These are phyloP conservation scores for Acanthochlamys bracteata DNA, from an alignment of 106 monocot species.

Conservation along the genomic window DNA sequence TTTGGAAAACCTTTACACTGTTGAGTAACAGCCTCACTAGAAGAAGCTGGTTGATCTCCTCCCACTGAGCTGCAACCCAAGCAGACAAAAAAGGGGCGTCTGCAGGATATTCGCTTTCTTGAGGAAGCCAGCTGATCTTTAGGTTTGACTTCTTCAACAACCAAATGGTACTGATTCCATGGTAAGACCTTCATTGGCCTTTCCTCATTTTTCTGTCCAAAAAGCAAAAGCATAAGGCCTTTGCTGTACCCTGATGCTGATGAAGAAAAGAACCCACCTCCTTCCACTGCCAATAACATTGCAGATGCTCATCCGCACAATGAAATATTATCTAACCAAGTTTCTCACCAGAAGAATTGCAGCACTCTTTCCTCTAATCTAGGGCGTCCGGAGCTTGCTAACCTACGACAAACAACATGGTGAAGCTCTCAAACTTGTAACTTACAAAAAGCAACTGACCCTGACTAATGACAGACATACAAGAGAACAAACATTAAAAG, in stretches of 20 bases:
- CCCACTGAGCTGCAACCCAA: conserved; percentile 43
- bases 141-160: conserved; percentile 36
- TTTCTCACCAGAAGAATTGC: no score
- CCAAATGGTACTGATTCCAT: conserved; percentile 80
- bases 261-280: conserved; percentile 95
- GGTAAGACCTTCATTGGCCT: conserved; percentile 61
- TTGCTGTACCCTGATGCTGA: conserved; percentile 87
- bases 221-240: conserved; percentile 66
- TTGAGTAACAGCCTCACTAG: conserved; percentile 17
- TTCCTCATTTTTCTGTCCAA: conserved; percentile 69
- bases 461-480: no score
- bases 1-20: conserved; percentile 20
- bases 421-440: no score
- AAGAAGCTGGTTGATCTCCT: conserved; percentile 24
- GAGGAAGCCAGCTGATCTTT: conserved; percentile 32
- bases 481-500: no score
- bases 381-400: no score
- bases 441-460: no score
- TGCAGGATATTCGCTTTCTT: conserved; percentile 24
- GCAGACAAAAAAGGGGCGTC: conserved; percentile 60
- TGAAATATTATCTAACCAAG: neutral
- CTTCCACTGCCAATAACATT: conserved; percentile 91
- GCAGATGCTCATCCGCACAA: conserved; percentile 36
- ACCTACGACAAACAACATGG: no score
- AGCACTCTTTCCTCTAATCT: no score